Evolutionary conservation across 2,329 filamentous ascomycete species (phyloP), one percentile per base, ranked within the genome.

Genomic region (Cadophora sp.): DNA sequence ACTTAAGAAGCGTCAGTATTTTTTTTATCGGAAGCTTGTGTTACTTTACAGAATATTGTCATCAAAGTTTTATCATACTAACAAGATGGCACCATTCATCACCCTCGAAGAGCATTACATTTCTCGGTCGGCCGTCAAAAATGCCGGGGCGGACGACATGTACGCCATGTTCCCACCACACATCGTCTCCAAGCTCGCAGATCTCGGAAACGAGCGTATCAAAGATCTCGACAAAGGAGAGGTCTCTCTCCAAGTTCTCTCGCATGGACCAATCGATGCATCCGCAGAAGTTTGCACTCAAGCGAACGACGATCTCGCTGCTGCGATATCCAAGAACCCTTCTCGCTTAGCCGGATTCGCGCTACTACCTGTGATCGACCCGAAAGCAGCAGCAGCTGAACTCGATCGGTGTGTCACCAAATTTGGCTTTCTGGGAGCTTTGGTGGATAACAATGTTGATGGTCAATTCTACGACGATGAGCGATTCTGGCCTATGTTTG

Each of bases 381-480:
- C 81, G 3, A 55, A 72, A 63, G 71, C 76, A 58, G 77, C 81
- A 1, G 81, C 79, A 0, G 69, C 69, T 8, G 80, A 81, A 66
- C 72, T 81, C 14, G 58, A 65, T 19, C 77, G 81, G 11, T 82
- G 81, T 69, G 77, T 86, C 1, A 75, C 72, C 4, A 74, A 83
- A 59, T 76, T 82, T n/a, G 77, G 79, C 2, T 84, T 86, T 65
- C 78, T 84, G 3, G 84, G 85, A 0, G 82, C 83, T 1, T 74
- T 86, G 51, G 73, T 86, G 11, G 82, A 83, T 67, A 79, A 81
- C 51, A 80, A 81, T 67, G 64, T 74, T n/a, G 65, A 76, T 22
- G 80, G 81, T 0, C 66, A 69, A 14, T 83, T 82, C 71, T 83
- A 83, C 73, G 82, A 86, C 55, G 81, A 79, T 34, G 72, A 74